These are phyloP conservation scores for Alternaria solani DNA, from an alignment of 2,329 filamentous ascomycete species.

Conservation along the genomic window DNA sequence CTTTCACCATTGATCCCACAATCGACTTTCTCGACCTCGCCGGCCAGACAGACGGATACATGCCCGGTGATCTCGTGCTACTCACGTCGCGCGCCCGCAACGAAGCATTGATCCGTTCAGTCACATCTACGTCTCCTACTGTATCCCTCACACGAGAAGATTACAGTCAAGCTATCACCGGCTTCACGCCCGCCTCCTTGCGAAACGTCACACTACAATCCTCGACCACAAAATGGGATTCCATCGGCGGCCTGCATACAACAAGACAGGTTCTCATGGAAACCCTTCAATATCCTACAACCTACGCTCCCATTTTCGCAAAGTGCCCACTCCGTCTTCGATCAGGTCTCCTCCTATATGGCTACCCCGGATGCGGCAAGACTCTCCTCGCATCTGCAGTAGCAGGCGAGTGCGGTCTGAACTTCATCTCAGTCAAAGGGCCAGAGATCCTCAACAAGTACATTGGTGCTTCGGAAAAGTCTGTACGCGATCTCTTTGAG, in stretches of 20 bases:
- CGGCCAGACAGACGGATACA: constrained; percentile 94
- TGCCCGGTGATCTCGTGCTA: constrained; percentile 91
- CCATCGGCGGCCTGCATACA: constrained; percentile 85
- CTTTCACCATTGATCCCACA: constrained; percentile 76
- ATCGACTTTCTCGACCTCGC: constrained; percentile 93
- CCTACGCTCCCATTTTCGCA: constrained; percentile 96
- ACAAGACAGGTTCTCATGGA: constrained; percentile 93
- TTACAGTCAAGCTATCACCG: constrained; percentile 84
- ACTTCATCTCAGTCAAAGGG: constrained; percentile 98
- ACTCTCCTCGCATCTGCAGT: constrained; percentile 94
- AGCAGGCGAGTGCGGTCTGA: constrained; percentile 96
- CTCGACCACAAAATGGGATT: constrained; percentile 89
- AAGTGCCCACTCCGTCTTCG: constrained; percentile 94
- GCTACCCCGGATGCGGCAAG: constrained; percentile 95
- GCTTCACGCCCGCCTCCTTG: constrained; percentile 93
- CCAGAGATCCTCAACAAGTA: constrained; percentile 99
- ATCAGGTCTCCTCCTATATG: constrained; percentile 91
- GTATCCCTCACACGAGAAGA: constrained; percentile 76
- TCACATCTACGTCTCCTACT: constrained; percentile 56
- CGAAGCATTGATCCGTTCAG: constrained; percentile 87
- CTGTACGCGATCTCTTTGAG: constrained; percentile 92
- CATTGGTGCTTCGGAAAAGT: constrained; percentile 97
- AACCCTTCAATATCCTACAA: constrained; percentile 95
- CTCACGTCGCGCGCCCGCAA: constrained; percentile 88
- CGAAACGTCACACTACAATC: constrained; percentile 94